phyloP scores from a whole-genome alignment of 208 protist species.

The Leptomonas seymouri region DNA sequence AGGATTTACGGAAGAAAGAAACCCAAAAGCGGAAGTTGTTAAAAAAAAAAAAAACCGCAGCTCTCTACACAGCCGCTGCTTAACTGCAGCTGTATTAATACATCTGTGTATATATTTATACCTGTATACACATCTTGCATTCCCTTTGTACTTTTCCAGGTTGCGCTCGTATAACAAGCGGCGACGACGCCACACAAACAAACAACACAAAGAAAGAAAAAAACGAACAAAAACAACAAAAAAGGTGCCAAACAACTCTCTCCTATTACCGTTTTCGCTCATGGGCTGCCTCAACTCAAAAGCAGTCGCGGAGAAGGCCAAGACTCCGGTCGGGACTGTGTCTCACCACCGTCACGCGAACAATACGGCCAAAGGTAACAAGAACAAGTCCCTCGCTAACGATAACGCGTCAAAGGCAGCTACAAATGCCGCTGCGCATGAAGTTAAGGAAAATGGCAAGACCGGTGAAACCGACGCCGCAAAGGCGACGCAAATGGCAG shows the following conservation, averaged over 20 bases:
- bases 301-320: slow-evolving; percentile 36
- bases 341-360: slow-evolving; percentile 13
- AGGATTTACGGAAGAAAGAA: neutral
- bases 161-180: too few relatives aligned
- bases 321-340: slow-evolving; percentile 2
- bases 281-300: slow-evolving; percentile 73
- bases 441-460: slow-evolving; percentile 9
- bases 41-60: neutral
- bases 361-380: slow-evolving; percentile 6
- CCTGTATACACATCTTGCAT: too few relatives aligned
- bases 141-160: neutral
- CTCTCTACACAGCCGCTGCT: neutral
- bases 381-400: slow-evolving; percentile 13
- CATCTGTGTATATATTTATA: too few relatives aligned
- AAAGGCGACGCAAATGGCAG: slow-evolving; percentile 25
- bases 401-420: slow-evolving; percentile 15
- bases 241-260: neutral
- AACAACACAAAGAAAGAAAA: neutral
- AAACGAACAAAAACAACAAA: neutral
- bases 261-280: slow-evolving; percentile 12
- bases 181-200: too few relatives aligned
- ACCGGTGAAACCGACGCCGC: slow-evolving; percentile 15
- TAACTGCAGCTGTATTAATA: too few relatives aligned
- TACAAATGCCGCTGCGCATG: slow-evolving; percentile 4
- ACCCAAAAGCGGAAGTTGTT: neutral